Base-by-base conservation (phyloP, 1,284 basidiomycete species). In the Ceratobasidium theobromae region DNA sequence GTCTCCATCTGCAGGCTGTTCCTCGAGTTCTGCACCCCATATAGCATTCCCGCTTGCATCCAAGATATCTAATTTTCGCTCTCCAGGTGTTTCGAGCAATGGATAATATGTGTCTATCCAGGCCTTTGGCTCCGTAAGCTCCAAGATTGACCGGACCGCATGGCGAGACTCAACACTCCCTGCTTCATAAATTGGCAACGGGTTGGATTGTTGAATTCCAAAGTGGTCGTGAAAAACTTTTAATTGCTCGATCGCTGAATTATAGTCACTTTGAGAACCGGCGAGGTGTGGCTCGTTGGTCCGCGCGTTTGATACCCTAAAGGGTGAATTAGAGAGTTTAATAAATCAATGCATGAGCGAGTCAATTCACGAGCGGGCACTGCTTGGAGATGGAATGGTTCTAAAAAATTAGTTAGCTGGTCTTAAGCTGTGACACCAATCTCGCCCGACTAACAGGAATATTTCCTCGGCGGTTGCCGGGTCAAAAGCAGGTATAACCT, bases 41-140 rank as follows among this genome's bases (percentile, higher is more conserved):
- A 82, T 76, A 16, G 81, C 73, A 21, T 75, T 73, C 0, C 84
- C 86, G 49, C 84, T 77, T 1, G 78, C 77, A 41, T 77, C 81
- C 21, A 91, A 73, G 33, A 92, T 84, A 64, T 85, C 79, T 1
- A 92, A 75, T 58, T 79, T 80, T 58, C 82, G 82, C 64, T 86
- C 82, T 4, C 88, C 78, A 1, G 89, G 85, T 0, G 84, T 88
- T 75, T 94, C 91, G 78, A 95, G 78, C 41, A 92, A 79, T 0
- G 94, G 92, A 75, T 88, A 93, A 76, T 95, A 95, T 46, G 81
- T 79, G 72, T 91, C 87, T 67, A 92, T 85, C 90, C 90, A 93
- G 18, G 89, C 89, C 5, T 78, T 78, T 5, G 58, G 58, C 30
- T 74, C 74, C 46, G 72, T 76, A 78, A 1, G 12, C 21, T 64